Base-by-base conservation (phyloP, 208 protist species). In the Crithidia bombi region DNA sequence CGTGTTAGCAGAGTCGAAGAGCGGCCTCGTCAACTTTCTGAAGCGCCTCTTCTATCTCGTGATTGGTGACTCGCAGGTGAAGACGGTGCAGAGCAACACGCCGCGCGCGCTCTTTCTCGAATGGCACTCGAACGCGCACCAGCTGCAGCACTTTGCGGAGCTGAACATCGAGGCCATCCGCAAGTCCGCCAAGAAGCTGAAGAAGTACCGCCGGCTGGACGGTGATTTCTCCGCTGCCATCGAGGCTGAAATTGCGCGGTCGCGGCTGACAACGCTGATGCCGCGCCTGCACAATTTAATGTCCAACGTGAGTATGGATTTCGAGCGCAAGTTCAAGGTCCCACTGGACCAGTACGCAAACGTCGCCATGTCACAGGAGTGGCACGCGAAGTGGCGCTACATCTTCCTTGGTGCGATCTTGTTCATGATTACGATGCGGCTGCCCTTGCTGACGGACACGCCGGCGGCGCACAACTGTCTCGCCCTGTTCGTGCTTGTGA, bases 121-220 rank as follows among this genome's bases (percentile, higher is more conserved):
- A 69, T 96, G 91, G 89, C 79, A 96, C 70, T 92, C 89, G 12
- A 93, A 90, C 64, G 87, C 91, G 23, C 85, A 94, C 73, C 88
- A 92, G 66, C 81, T 96, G 61, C 83, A 92, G 64, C 91, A 96
- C 78, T 96, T 96, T 71, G 91, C 89, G 0, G 91, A 96, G 68
- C 81, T 96, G 11, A 96, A 96, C 73, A 57, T 94, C 17, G 87
- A 94, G 71, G 91, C 91, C 0, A 82, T 96, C 30, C 91, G 87
- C 32, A 96, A 96, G 65, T 73, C 89, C 0, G 81, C 78, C 46
- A 96, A 96, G 75, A 96, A 96, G 73, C 79, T 96, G 36, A 89
- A 87, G 62, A 96, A 96, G 72, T 74, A 94, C 68, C 89, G 91
- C 54, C 66, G 67, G 25, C 73, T 79, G 50, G 87, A 94, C 54